Evolutionary conservation across 768 basidiomycete species (phyloP).

Genomic region (Hemileccinum impolitum): DNA sequence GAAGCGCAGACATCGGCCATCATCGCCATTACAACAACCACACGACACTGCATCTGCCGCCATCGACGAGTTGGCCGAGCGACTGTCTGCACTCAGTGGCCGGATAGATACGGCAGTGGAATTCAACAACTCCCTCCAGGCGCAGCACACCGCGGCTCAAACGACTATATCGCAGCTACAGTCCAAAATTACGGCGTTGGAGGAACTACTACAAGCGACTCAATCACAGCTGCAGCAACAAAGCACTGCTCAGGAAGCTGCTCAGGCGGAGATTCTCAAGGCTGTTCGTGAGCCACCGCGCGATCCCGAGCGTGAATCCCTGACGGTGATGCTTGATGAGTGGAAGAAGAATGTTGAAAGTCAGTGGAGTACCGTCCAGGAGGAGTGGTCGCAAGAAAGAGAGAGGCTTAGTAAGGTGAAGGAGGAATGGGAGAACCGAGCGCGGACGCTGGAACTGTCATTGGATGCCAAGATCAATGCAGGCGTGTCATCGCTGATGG

Average conservation of each 20-base stretch:
- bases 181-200: slow-evolving; percentile 64
- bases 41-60: slow-evolving; percentile 32
- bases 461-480: slow-evolving; percentile 43
- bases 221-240: slow-evolving; percentile 40
- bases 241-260: slow-evolving; percentile 33
- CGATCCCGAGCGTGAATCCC: slow-evolving; percentile 43
- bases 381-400: slow-evolving; percentile 81
- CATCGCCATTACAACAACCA: slow-evolving; percentile 15
- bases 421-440: slow-evolving; percentile 76
- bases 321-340: slow-evolving; percentile 54
- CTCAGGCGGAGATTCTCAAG: slow-evolving; percentile 31
- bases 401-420: slow-evolving; percentile 68
- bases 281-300: slow-evolving; percentile 33
- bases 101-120: slow-evolving; percentile 77
- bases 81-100: slow-evolving; percentile 57
- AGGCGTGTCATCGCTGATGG: slow-evolving; percentile 28
- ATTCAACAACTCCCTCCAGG: slow-evolving; percentile 68
- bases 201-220: slow-evolving; percentile 56
- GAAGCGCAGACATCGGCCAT: slow-evolving; percentile 16
- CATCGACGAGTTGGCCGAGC: slow-evolving; percentile 56
- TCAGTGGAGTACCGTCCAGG: slow-evolving; percentile 71
- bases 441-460: slow-evolving; percentile 50
- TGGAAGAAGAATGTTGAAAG: slow-evolving; percentile 82
- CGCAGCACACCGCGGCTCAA: slow-evolving; percentile 76
- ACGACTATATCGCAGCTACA: slow-evolving; percentile 68